These are phyloP conservation scores for Alternaria novae-zelandiae DNA, from an alignment of 2,329 filamentous ascomycete species.

Conservation along the genomic window DNA sequence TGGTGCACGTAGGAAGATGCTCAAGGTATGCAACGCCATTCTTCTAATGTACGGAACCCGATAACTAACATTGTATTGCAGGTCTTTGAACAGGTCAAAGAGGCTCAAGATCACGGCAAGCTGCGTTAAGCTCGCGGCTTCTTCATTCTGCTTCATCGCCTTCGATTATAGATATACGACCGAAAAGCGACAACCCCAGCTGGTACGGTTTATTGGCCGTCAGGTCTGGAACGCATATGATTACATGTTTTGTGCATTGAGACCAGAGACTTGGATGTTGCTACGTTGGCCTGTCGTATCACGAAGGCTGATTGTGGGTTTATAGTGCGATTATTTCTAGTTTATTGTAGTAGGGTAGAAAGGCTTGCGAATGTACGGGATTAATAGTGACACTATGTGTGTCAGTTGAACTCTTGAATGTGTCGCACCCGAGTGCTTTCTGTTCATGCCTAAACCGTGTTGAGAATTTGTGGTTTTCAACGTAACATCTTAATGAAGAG, in stretches of 20 bases:
- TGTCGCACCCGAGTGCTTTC: not conserved
- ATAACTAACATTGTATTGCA: constrained; percentile 50
- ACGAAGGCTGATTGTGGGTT: constrained; percentile 3
- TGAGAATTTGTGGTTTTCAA: not conserved
- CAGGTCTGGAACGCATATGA: constrained; percentile 33
- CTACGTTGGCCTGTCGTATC: constrained; percentile 15
- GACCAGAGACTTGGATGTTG: constrained; percentile 11
- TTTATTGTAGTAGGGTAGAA: constrained; percentile 9
- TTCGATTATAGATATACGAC: constrained; percentile 29
- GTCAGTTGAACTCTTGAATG: not conserved
- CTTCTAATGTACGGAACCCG: not conserved
- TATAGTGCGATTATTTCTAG: constrained; percentile 14
- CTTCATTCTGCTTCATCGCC: constrained; percentile 2
- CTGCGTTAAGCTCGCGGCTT: constrained; percentile 34
- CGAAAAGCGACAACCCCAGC: constrained; percentile 29
- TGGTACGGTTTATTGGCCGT: constrained; percentile 32
- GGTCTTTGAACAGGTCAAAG: constrained; percentile 95
- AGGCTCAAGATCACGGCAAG: constrained; percentile 56
- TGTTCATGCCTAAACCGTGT: not conserved
- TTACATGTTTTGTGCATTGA: constrained; percentile 20
- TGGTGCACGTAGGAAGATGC: constrained; percentile 93
- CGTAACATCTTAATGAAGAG: not conserved
- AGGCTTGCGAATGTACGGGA: not conserved
- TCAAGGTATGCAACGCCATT: constrained; percentile 72
- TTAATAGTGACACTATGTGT: constrained; percentile 1